Evolutionary conservation across 352 stramenopile genomes (phyloP).

Genomic region (Phytopythium mirpurense): DNA sequence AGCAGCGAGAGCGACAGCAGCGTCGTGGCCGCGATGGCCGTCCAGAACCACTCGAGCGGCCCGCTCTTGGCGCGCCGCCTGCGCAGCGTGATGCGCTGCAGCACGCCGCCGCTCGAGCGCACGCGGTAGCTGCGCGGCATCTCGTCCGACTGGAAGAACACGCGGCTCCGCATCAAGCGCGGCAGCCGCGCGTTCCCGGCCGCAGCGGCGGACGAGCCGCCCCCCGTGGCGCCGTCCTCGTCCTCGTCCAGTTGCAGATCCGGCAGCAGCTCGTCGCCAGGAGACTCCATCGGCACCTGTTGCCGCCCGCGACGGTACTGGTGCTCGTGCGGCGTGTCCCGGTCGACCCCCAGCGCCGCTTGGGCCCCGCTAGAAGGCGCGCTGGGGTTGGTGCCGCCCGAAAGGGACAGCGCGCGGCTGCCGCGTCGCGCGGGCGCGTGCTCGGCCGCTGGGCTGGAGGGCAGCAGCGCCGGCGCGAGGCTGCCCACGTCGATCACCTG

Average conservation of each 20-base stretch:
- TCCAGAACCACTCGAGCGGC: conserved; percentile 69
- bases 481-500: conserved; percentile 42
- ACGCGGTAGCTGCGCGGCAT: conserved; percentile 21
- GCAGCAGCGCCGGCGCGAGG: conserved; percentile 15
- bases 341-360: conserved; percentile 11
- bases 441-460: conserved; percentile 1
- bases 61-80: conserved; percentile 40
- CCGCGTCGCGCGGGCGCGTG: conserved; percentile 6
- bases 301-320: conserved; percentile 47
- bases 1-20: conserved; percentile 66
- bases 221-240: background rate
- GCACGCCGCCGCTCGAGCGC: conserved; percentile 29
- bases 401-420: conserved; percentile 17
- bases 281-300: conserved; percentile 65
- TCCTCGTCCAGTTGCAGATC: conserved; percentile 32
- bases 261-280: conserved; percentile 35
- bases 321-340: conserved; percentile 29
- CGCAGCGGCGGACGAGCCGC: background rate
- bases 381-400: conserved; percentile 8
- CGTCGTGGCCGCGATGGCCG: conserved; percentile 55
- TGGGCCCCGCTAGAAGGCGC: conserved; percentile 7
- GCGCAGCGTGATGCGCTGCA: conserved; percentile 55
- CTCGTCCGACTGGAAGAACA: conserved; percentile 46
- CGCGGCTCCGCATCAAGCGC: conserved; percentile 25
- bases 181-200: conserved; percentile 25